Base-by-base conservation (phyloP, 2,329 filamentous ascomycete genomes). In the Sarocladium brachiariae region DNA sequence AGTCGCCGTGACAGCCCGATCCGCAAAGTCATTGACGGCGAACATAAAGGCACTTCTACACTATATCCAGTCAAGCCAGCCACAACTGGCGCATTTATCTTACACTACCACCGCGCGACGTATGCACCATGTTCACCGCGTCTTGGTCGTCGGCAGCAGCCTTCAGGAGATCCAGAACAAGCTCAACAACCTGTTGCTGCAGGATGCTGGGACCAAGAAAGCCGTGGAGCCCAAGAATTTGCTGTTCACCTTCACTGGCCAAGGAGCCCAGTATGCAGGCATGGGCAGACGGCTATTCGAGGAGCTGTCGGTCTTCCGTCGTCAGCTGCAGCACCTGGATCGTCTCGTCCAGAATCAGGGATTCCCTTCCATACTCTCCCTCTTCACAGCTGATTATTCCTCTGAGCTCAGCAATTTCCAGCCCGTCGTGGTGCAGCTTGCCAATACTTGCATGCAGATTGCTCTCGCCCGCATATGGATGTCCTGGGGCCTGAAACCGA, bases 51-150 rank as follows among this genome's bases (percentile, higher is more conserved):
- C 43, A 54, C 58, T 72, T 0, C 57, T 77, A 2, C 61, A 61
- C 5, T 77, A 70, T 51, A 59, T 78, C 39, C 64, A 68, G 33
- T 13, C 7, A 13, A 60, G 60, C 5, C 61, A 73, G 53, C 63
- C 69, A 1, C 56, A 67, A n/a, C 59, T 80, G 9, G 56, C 65
- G 5, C 65, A 72, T 54, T 60, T 83, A 2, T 68, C 76, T 0
- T 82, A 82, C 59, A 78, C 77, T 0, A 74, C 73, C 2, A 80
- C 76, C 2, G 78, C 78, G 5, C 65, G 74, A 1, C 63, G 70
- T 1, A 58, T 61, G 5, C 70, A 73, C 41, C 58, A 63, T 43
- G 38, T 37, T 21, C 51, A 57, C 38, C 21, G 49, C 13, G 46
- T 56, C 27, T 39, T 56, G 18, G 39, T 56, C 27, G 46, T 55